Percentiles rank a stretch among this genome's conserved stretches.
Conservation (phyloP, 202 grass and related monocot genomes). For the Bolboschoenoplectus hybrid region DNA sequence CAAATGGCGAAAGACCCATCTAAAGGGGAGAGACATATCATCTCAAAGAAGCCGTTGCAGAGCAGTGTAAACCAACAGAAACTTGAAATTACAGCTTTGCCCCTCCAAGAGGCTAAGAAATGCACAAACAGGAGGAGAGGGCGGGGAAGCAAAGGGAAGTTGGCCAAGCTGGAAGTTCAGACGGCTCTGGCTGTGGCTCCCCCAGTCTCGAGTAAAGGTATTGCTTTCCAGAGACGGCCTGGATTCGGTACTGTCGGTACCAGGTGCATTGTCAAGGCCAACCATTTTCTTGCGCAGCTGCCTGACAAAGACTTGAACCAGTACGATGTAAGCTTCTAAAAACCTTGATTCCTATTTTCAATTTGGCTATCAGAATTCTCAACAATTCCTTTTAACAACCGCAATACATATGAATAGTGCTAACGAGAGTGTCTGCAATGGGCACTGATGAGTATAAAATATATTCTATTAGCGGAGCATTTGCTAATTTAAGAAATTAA, state of each 20-base stretch:
- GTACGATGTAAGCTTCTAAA: constrained; percentile 72
- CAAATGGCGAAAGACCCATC: constrained; percentile 38
- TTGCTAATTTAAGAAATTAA: background rate
- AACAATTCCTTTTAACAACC: background rate
- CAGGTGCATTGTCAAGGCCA: constrained; percentile 95
- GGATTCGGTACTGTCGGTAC: constrained; percentile 86
- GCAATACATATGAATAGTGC: constrained; percentile 3
- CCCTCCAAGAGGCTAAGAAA: constrained; percentile 62
- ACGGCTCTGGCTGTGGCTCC: background rate
- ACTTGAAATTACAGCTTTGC: constrained; percentile 40
- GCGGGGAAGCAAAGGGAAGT: constrained; percentile 56
- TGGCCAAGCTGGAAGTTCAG: background rate
- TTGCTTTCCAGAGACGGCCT: constrained; percentile 72
- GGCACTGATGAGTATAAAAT: constrained; percentile 31
- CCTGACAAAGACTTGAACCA: constrained; percentile 98
- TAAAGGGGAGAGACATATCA: constrained; percentile 35
- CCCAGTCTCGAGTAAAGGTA: constrained; percentile 68
- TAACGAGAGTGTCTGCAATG: background rate
- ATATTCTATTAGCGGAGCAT: background rate
- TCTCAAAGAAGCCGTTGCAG: constrained; percentile 85
- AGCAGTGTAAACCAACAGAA: constrained; percentile 74
- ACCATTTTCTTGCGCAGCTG: constrained; percentile 96
- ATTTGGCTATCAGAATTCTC: background rate
- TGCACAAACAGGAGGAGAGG: constrained; percentile 56
- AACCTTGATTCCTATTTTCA: constrained; percentile 1